Percentiles rank a stretch among this genome's conserved stretches.
Conservation (phyloP, 1,284 basidiomycete species). For the Hemileia vastatrix region DNA sequence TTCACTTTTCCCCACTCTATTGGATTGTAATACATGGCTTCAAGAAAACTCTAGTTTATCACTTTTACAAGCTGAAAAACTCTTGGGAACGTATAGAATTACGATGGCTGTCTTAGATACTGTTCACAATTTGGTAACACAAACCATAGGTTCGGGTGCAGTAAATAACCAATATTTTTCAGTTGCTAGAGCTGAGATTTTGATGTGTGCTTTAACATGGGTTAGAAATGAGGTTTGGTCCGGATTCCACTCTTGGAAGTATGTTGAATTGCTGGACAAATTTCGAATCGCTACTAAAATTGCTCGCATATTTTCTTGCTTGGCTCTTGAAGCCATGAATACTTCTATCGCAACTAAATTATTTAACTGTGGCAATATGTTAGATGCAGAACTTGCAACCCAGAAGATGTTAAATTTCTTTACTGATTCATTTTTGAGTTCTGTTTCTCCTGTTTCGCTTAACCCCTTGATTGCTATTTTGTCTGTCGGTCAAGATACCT, state of each 20-base stretch:
- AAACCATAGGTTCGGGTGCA: constrained; percentile 15
- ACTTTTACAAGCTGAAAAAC: constrained; percentile 9
- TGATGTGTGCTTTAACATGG: constrained; percentile 16
- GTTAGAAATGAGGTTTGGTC: constrained; percentile 23
- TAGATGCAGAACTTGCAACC: constrained; percentile 13
- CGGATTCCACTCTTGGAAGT: constrained; percentile 23
- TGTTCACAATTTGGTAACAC: constrained; percentile 14
- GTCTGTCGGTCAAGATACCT: constrained; percentile 4
- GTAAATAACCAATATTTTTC: constrained; percentile 13
- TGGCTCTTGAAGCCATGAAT: constrained; percentile 15
- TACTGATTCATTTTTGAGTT: constrained; percentile 13
- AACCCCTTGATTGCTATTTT: constrained; percentile 17
- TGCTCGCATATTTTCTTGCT: constrained; percentile 9
- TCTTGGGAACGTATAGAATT: constrained; percentile 20
- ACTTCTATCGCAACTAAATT: constrained; percentile 8
- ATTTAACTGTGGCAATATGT: too few relatives aligned
- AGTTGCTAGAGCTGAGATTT: constrained; percentile 19
- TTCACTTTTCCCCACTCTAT: constrained; percentile 16
- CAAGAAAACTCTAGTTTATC: background rate
- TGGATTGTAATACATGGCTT: constrained; percentile 7
- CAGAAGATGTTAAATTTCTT: constrained; percentile 3
- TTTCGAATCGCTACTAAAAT: constrained; percentile 18
- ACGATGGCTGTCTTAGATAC: constrained; percentile 18
- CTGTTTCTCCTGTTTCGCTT: constrained; percentile 10
- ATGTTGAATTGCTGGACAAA: constrained; percentile 15